These are phyloP conservation scores for Pseudocercospora pini-densiflorae DNA, from an alignment of 2,329 filamentous ascomycete genomes.

Conservation along the genomic window DNA sequence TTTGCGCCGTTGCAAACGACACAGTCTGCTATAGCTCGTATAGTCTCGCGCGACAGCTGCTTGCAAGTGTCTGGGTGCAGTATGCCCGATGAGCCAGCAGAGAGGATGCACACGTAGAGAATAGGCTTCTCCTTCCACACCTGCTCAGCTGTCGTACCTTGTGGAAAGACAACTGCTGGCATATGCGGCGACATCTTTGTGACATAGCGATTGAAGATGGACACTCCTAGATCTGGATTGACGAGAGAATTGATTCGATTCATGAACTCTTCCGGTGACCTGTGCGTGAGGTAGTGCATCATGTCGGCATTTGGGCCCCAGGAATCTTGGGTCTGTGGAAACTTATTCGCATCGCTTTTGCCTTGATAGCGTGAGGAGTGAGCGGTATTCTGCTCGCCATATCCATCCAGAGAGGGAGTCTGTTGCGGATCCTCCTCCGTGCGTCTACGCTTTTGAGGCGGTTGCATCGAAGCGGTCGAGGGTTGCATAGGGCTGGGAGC, in stretches of 20 bases:
- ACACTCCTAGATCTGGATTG: constrained; percentile 55
- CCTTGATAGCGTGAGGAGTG: neutral
- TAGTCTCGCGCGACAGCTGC: constrained; percentile 69
- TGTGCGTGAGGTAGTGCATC: constrained; percentile 31
- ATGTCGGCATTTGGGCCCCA: constrained; percentile 28
- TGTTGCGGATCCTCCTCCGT: constrained; percentile 27
- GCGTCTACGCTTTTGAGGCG: constrained; percentile 33
- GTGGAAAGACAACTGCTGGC: constrained; percentile 62
- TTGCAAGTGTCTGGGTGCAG: constrained; percentile 62
- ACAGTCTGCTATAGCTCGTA: constrained; percentile 73
- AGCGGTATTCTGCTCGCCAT: constrained; percentile 12
- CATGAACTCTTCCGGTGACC: constrained; percentile 36
- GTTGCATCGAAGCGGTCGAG: constrained; percentile 23
- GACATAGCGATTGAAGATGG: constrained; percentile 62
- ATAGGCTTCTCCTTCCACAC: constrained; percentile 63
- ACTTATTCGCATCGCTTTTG: neutral
- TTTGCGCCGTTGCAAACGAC: constrained; percentile 78
- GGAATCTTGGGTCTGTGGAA: constrained; percentile 9
- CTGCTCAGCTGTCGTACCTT: constrained; percentile 57
- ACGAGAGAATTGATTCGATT: constrained; percentile 53
- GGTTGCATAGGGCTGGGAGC: constrained; percentile 2
- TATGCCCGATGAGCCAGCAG: constrained; percentile 56
- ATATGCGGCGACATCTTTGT: constrained; percentile 59
- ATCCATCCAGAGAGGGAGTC: constrained; percentile 11
- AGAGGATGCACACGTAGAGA: constrained; percentile 63